Conservation (phyloP, 345 rosid genomes). For the Pelargonium nanum region DNA sequence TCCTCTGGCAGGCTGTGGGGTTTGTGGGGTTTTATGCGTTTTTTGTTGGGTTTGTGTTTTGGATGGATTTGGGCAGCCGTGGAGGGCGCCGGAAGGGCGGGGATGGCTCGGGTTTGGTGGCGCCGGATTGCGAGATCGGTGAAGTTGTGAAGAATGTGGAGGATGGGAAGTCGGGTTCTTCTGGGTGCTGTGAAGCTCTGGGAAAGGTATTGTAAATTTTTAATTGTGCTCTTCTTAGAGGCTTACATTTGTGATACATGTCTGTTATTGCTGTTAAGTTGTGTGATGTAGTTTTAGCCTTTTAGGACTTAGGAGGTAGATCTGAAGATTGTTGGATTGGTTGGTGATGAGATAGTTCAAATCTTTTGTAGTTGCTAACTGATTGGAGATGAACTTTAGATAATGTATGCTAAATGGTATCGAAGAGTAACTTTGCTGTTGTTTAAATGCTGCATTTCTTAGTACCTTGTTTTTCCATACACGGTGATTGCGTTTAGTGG, state of each 20-base stretch:
- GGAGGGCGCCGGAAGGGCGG: conserved; percentile 17
- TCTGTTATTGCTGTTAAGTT: no score
- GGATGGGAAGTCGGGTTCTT: conserved; percentile 25
- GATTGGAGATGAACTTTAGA: not conserved
- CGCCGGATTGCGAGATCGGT: conserved; percentile 31
- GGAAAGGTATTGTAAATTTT: conserved; percentile 27
- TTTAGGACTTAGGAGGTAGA: not conserved
- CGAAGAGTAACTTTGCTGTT: not conserved
- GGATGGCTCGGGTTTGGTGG: conserved; percentile 10
- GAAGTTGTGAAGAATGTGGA: conserved; percentile 17
- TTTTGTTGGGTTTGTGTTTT: conserved; percentile 83
- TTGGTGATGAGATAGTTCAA: not conserved
- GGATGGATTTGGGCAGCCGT: conserved; percentile 72
- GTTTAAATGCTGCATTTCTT: no score
- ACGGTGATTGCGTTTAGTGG: not conserved
- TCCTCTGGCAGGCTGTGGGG: conserved; percentile 83
- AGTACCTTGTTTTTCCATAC: not conserved
- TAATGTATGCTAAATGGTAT: not conserved
- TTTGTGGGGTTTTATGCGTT: conserved; percentile 75
- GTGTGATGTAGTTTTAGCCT: no score
- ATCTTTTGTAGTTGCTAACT: no score
- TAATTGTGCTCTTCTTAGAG: not conserved
- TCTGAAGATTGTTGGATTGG: not conserved
- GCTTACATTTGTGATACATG: not conserved
- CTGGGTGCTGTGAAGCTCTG: conserved; percentile 22